Evolutionary conservation across 768 basidiomycete genomes (phyloP).

Genomic region (Termitomyces sp.): DNA sequence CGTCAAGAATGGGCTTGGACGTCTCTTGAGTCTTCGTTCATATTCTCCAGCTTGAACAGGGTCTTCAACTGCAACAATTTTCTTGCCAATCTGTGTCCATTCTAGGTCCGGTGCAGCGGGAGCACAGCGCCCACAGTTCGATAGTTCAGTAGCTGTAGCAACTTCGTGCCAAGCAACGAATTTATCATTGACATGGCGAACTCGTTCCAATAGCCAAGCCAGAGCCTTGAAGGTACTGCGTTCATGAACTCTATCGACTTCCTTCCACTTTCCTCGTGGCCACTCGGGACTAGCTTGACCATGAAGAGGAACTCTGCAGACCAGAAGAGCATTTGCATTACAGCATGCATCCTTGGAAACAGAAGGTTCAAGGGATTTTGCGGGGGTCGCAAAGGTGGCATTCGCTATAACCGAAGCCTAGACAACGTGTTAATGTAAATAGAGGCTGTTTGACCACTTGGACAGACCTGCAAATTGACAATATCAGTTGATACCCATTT

Average conservation of each 20-base stretch:
- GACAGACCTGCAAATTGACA: conserved; percentile 59
- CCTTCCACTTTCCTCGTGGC: conserved; percentile 67
- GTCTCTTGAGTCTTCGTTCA: conserved; percentile 80
- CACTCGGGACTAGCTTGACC: conserved; percentile 74
- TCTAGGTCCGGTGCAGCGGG: conserved; percentile 70
- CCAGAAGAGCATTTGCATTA: conserved; percentile 72
- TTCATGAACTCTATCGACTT: conserved; percentile 85
- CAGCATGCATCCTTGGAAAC: conserved; percentile 60
- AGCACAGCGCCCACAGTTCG: conserved; percentile 75
- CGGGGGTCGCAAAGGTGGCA: conserved; percentile 66
- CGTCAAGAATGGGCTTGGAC: conserved; percentile 83
- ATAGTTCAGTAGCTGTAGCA: conserved; percentile 35
- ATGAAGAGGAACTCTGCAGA: conserved; percentile 68
- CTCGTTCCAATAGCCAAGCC: conserved; percentile 84
- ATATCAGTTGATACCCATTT: conserved; percentile 53
- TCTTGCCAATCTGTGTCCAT: conserved; percentile 64
- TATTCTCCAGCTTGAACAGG: conserved; percentile 83
- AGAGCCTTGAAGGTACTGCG: conserved; percentile 73
- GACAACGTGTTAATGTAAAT: background rate
- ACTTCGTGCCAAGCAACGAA: conserved; percentile 66
- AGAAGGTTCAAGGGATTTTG: conserved; percentile 41
- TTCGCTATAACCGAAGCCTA: conserved; percentile 50
- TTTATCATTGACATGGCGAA: conserved; percentile 66
- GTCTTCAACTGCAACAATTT: conserved; percentile 73
- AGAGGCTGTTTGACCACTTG: conserved; percentile 13